These are phyloP conservation scores for Carnegiea gigantea DNA, from an alignment of 179 eudicot species.

Conservation along the genomic window DNA sequence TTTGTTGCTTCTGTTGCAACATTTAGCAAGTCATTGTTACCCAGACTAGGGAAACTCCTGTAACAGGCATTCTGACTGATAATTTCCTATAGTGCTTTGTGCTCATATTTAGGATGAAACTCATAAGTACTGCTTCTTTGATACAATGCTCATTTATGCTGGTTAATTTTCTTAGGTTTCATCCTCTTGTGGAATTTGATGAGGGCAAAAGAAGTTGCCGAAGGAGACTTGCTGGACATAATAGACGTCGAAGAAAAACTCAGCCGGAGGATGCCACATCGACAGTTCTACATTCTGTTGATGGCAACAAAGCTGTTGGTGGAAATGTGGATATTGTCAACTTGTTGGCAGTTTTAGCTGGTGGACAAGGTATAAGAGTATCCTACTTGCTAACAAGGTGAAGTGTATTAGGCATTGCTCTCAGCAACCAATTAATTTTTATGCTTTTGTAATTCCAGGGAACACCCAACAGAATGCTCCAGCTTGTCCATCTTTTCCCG, in stretches of 20 bases:
- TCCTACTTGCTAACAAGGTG: background rate
- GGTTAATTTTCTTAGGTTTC: slow-evolving; percentile 57
- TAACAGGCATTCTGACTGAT: background rate
- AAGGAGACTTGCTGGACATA: slow-evolving; percentile 93
- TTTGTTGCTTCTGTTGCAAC: background rate
- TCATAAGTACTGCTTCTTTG: background rate
- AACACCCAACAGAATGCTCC: slow-evolving; percentile 42
- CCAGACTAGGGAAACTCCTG: background rate
- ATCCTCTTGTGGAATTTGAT: slow-evolving; percentile 78
- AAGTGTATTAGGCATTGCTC: background rate
- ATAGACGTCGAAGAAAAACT: slow-evolving; percentile 85
- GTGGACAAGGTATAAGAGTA: slow-evolving; percentile 55
- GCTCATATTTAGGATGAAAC: background rate
- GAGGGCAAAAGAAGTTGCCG: slow-evolving; percentile 96
- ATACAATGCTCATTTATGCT: background rate
- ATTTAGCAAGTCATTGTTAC: background rate
- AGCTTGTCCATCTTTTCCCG: slow-evolving; percentile 39
- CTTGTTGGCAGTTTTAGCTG: slow-evolving; percentile 60
- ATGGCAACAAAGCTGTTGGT: slow-evolving; percentile 33
- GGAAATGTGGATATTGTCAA: slow-evolving; percentile 66
- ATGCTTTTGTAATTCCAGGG: slow-evolving; percentile 37
- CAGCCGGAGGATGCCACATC: slow-evolving; percentile 67
- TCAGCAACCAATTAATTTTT: background rate
- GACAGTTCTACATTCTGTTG: slow-evolving; percentile 33
- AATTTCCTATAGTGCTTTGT: background rate